phyloP scores from a whole-genome alignment of 257 asterid genomes.

The Ballota nigra region DNA sequence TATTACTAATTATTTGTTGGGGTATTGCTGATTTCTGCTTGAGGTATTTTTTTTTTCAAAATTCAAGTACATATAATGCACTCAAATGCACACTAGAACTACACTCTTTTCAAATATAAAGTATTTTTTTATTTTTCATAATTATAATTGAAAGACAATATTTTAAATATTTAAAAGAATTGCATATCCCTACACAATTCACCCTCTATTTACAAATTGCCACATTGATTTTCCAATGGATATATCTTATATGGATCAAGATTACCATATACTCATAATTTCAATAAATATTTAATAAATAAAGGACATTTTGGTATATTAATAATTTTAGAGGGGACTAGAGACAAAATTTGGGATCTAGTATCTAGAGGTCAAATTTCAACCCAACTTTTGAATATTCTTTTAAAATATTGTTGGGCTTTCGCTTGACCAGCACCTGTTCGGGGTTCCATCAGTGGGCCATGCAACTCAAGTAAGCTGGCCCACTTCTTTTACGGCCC shows the following conservation, averaged over 20 bases:
- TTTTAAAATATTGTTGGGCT: slow-evolving; percentile 32
- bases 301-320: neutral
- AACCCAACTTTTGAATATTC: slow-evolving; percentile 8
- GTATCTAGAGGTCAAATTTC: slow-evolving; percentile 9
- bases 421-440: slow-evolving; percentile 17
- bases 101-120: too few relatives aligned
- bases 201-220: too few relatives aligned
- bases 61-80: too few relatives aligned
- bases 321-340: neutral
- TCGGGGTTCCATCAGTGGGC: slow-evolving; percentile 29
- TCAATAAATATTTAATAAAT: neutral
- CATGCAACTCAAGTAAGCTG: slow-evolving; percentile 20
- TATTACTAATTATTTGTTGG: too few relatives aligned
- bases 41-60: too few relatives aligned
- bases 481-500: slow-evolving; percentile 35
- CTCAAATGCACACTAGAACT: too few relatives aligned
- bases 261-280: neutral
- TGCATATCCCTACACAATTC: too few relatives aligned
- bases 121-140: too few relatives aligned
- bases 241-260: neutral
- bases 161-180: neutral
- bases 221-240: too few relatives aligned
- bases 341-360: slow-evolving; percentile 11
- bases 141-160: too few relatives aligned
- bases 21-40: too few relatives aligned